phyloP scores from a whole-genome alignment of 805 yeast species.

The Candida morakotiae region DNA sequence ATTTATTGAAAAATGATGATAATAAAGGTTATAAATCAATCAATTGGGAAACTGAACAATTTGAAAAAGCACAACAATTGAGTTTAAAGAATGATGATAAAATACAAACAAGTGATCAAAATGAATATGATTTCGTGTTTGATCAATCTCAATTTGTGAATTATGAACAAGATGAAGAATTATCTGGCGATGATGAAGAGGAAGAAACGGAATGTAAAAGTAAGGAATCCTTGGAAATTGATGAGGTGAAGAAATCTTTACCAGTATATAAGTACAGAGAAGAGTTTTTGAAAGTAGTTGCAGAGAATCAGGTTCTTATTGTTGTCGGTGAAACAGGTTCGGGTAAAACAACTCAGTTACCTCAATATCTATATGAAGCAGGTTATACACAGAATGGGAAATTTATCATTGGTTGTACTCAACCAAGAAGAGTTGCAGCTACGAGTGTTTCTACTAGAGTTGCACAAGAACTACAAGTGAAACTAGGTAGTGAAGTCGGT shows the following conservation, averaged over 20 bases:
- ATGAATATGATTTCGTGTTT: constrained; percentile 70
- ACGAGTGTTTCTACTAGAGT: constrained; percentile 87
- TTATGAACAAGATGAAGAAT: constrained; percentile 17
- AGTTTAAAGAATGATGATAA: constrained; percentile 31
- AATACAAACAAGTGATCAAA: constrained; percentile 35
- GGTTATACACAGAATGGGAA: constrained; percentile 54
- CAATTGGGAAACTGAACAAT: constrained; percentile 53
- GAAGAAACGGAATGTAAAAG: background rate
- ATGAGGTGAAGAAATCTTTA: constrained; percentile 56
- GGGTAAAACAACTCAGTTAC: constrained; percentile 91
- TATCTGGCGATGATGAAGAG: constrained; percentile 13
- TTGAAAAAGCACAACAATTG: constrained; percentile 34
- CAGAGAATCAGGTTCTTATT: constrained; percentile 61
- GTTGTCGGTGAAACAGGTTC: constrained; percentile 91
- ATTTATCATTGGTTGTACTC: constrained; percentile 74
- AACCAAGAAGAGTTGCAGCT: constrained; percentile 95
- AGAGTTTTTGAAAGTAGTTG: constrained; percentile 56
- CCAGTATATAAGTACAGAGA: constrained; percentile 71
- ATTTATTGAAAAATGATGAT: constrained; percentile 1
- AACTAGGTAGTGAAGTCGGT: constrained; percentile 87
- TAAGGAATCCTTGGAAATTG: constrained; percentile 23
- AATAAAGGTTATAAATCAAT: constrained; percentile 6
- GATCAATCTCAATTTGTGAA: constrained; percentile 52
- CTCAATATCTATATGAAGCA: constrained; percentile 80
- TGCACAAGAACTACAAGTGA: constrained; percentile 79